Base-by-base conservation (phyloP, 345 rosid genomes). In the Eucalyptus tenuipes region DNA sequence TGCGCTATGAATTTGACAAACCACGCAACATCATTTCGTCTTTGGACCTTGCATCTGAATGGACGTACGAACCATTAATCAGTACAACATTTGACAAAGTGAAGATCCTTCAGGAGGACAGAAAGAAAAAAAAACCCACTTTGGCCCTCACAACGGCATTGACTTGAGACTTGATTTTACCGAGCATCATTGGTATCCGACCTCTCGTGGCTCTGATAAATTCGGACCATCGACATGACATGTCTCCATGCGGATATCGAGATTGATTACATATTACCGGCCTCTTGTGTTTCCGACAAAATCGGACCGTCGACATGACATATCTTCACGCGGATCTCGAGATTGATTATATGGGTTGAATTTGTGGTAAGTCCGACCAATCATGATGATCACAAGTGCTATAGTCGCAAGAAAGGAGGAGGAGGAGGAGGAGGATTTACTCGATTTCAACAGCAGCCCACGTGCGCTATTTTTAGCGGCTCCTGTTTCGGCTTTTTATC, bases 141-240 rank as follows among this genome's bases (percentile, higher is more conserved):
- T 7, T 3, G 24, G 42, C 13, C 80, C 80, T 68, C 22, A 10
- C 25, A 3, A 4, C 25, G 10, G 7, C 44, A 3, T 33, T 18
- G 44, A 68, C 2, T 11, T 3, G 25, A 16, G 42, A 9, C 45
- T 71, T 3, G 81, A 17, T 37, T 33, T 5, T 33, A 9, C 45
- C 0, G 18, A n/a, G 71, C 71, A 64, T 64, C 16, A 61, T 27
- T 0, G 7, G 8, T 18, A 18, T 52, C 24, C 24, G 2, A 24
- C 13, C n/a, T 25, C 66, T 27, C 0, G 7, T 71, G 25, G 81
- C 4, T 33, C 6, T 1, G 7, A 68, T 3, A 68, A 8, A 31
- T 68, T 68, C 1, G 4, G 42, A 68, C 4, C 0, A 0, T 27
- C 16, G 3, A 12, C 8, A 27, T 13, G 15, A 29, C 5, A 64